These are phyloP conservation scores for Acanthamoeba quina DNA, from an alignment of 208 protist genomes.

Conservation along the genomic window DNA sequence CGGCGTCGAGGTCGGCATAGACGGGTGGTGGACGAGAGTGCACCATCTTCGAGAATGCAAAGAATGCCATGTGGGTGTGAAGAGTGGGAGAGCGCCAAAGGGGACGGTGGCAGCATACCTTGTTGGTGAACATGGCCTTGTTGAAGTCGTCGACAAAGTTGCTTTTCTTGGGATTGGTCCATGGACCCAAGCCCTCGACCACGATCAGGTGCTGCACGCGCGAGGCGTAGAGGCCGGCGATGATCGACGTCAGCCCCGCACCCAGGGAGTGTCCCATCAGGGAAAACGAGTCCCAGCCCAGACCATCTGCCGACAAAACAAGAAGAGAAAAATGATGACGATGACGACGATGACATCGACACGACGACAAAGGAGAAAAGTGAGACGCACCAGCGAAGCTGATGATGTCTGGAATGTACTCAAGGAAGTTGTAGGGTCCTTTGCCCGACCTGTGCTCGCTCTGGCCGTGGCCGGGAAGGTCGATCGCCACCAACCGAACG, in stretches of 20 bases:
- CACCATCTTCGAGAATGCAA: neutral
- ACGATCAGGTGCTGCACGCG: conserved; percentile 1
- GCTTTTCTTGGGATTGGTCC: neutral
- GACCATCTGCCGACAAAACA: neutral
- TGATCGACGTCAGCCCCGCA: neutral
- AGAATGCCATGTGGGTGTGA: neutral
- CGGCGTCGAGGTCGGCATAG: conserved; percentile 16
- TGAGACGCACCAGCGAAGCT: conserved; percentile 20
- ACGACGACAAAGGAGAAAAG: neutral
- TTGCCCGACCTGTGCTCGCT: conserved; percentile 12
- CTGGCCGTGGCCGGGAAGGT: conserved; percentile 16
- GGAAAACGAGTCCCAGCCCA: conserved; percentile 42
- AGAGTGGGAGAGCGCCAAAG: neutral
- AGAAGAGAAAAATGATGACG: neutral
- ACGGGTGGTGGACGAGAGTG: neutral
- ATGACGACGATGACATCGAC: neutral
- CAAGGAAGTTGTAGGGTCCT: neutral
- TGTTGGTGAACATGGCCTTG: conserved; percentile 53
- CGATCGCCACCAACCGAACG: neutral
- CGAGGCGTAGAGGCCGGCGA: conserved; percentile 21
- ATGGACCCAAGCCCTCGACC: conserved; percentile 44
- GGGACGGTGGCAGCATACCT: neutral
- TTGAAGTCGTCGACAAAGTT: conserved; percentile 27
- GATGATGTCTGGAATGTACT: conserved; percentile 64
- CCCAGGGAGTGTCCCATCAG: conserved; percentile 33